A percentile compares a stretch with the other conserved stretches of the same genome.
Evolutionary conservation across 768 basidiomycete species (phyloP).

Genomic region (Podaxis sp.): DNA sequence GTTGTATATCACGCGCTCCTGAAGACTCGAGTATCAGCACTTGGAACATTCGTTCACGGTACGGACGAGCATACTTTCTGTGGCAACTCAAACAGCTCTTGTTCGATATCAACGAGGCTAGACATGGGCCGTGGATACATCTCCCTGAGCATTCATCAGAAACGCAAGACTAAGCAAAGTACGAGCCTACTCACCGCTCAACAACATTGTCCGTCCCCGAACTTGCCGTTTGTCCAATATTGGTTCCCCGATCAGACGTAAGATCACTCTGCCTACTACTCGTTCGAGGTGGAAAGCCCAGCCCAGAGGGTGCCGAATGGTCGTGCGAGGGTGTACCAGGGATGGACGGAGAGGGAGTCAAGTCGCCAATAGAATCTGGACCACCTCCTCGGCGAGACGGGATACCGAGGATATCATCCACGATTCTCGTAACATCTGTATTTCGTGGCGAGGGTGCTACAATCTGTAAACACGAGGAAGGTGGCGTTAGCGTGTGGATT

Average conservation of each 20-base stretch:
- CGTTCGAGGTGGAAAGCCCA: slow-evolving; percentile 48
- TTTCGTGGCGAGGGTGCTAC: slow-evolving; percentile 32
- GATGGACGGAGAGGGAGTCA: slow-evolving; percentile 67
- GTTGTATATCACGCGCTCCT: slow-evolving; percentile 81
- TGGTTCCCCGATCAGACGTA: slow-evolving; percentile 39
- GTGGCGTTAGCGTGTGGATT: background rate
- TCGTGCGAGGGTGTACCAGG: slow-evolving; percentile 64
- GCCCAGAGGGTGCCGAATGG: slow-evolving; percentile 26
- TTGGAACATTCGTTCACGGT: background rate
- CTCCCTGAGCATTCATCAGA: slow-evolving; percentile 31
- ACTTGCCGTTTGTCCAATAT: slow-evolving; percentile 31
- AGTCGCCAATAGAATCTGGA: slow-evolving; percentile 50
- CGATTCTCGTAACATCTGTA: slow-evolving; percentile 66
- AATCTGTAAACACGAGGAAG: background rate
- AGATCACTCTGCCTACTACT: slow-evolving; percentile 66
- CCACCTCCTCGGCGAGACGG: slow-evolving; percentile 32
- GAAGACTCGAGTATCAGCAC: background rate
- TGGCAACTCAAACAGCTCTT: slow-evolving; percentile 87
- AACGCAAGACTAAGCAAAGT: background rate
- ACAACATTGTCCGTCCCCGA: slow-evolving; percentile 64
- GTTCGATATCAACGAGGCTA: slow-evolving; percentile 86
- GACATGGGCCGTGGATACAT: slow-evolving; percentile 61
- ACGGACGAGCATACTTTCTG: slow-evolving; percentile 54
- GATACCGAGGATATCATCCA: slow-evolving; percentile 52
- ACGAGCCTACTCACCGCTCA: slow-evolving; percentile 49